A percentile compares a stretch with the other conserved stretches of the same genome.
Conservation (phyloP, 345 rosid species). For the Alliaria petiolata region DNA sequence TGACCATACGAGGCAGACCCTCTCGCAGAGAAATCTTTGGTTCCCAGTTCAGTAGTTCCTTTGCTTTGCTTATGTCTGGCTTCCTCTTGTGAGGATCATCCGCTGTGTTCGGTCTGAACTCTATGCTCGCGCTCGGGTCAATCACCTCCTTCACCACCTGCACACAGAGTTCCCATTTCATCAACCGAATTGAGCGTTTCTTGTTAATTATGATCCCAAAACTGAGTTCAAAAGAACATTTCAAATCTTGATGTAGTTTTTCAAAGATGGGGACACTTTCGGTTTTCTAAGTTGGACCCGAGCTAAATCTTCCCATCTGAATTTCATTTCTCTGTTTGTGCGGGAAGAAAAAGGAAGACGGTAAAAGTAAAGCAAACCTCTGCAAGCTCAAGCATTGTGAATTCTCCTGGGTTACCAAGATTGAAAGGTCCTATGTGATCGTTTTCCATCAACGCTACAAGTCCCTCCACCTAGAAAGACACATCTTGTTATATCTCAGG, state of each 20-base stretch:
- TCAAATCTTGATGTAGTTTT: background rate
- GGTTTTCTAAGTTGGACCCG: no score
- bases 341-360: background rate
- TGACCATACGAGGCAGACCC: slow-evolving; percentile 94
- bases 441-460: slow-evolving; percentile 84
- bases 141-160: slow-evolving; percentile 94
- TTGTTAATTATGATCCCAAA: background rate
- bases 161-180: slow-evolving; percentile 1
- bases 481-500: background rate
- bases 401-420: slow-evolving; percentile 97
- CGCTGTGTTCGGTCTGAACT: slow-evolving; percentile 82
- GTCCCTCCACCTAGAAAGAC: slow-evolving; percentile 73
- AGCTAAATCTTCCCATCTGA: background rate
- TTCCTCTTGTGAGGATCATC: slow-evolving; percentile 98
- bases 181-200: background rate
- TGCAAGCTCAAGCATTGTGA: slow-evolving; percentile 97
- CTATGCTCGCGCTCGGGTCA: slow-evolving; percentile 90
- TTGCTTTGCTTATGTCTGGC: slow-evolving; percentile 92
- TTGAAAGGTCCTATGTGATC: slow-evolving; percentile 97
- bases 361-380: slow-evolving; percentile 54
- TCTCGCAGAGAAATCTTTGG: slow-evolving; percentile 76
- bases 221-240: background rate
- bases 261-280: no score
- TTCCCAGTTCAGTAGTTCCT: slow-evolving; percentile 88
- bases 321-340: background rate